Evolutionary conservation across 2,329 filamentous ascomycete genomes (phyloP).

Genomic region (Aspergillus uvarum): DNA sequence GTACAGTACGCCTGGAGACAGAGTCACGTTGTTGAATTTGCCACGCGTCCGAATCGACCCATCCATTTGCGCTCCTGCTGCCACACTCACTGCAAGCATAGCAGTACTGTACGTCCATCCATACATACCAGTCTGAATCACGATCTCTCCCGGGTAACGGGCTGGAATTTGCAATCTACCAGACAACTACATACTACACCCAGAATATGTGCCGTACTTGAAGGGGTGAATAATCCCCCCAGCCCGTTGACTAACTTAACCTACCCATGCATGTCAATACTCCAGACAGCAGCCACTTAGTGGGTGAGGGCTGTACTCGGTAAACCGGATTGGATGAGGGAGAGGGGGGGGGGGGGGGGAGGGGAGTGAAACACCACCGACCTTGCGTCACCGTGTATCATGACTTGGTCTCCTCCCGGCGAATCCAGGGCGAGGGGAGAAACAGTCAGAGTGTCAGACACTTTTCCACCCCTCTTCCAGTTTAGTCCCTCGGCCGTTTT

Average conservation of each 20-base stretch:
- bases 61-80: not conserved
- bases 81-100: not conserved
- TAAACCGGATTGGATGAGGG: not conserved
- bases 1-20: not conserved
- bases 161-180: not conserved
- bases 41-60: not conserved
- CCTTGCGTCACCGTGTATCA: slow-evolving; percentile 13
- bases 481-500: too few species aligned
- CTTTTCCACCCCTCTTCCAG: not conserved
- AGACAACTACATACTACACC: not conserved
- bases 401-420: slow-evolving; percentile 6
- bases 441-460: not conserved
- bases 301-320: too few species aligned
- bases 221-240: not conserved
- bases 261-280: too few species aligned
- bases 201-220: not conserved
- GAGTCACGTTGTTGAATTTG: not conserved
- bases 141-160: not conserved
- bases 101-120: not conserved
- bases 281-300: too few species aligned
- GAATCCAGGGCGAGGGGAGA: not conserved
- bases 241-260: not conserved
- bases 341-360: not conserved
- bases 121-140: not conserved
- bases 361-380: not conserved